phyloP scores from a whole-genome alignment of 202 grass and related monocot genomes.

The Tripidium arundinaceum region DNA sequence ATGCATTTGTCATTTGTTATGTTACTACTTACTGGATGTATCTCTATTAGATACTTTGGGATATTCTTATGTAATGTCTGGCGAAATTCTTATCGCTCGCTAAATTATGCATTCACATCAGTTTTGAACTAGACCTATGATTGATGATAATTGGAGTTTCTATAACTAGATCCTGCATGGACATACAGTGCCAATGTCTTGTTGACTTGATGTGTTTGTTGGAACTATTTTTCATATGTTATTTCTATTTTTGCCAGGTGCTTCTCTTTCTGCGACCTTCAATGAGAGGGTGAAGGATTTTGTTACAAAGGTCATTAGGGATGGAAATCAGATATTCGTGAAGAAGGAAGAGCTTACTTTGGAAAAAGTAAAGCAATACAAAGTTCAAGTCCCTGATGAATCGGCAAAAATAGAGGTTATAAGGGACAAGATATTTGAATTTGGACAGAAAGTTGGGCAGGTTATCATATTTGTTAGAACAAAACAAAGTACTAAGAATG shows the following conservation, averaged over 20 bases:
- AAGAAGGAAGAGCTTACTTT: conserved; percentile 93
- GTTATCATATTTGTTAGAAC: conserved; percentile 98
- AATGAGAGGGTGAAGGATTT: conserved; percentile 91
- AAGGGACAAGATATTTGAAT: conserved; percentile 92
- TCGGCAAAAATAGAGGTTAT: conserved; percentile 79
- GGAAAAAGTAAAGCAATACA: conserved; percentile 97
- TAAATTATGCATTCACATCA: conserved; percentile 5
- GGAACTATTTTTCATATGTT: neutral
- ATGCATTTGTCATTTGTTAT: neutral
- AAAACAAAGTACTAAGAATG: conserved; percentile 55
- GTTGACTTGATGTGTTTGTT: conserved; percentile 3
- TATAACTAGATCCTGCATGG: no score
- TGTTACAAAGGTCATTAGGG: conserved; percentile 72
- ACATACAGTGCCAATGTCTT: neutral
- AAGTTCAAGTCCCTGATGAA: conserved; percentile 79
- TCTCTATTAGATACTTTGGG: neutral
- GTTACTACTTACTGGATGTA: neutral
- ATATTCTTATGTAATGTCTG: conserved; percentile 20
- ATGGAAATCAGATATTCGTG: conserved; percentile 96
- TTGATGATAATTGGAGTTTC: no score
- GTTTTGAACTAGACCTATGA: neutral
- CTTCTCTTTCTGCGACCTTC: conserved; percentile 98
- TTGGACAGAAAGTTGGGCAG: conserved; percentile 93
- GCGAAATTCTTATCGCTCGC: neutral
- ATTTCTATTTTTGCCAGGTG: conserved; percentile 44